Evolutionary conservation across 768 basidiomycete genomes (phyloP).

Genomic region (Suillus discolor): DNA sequence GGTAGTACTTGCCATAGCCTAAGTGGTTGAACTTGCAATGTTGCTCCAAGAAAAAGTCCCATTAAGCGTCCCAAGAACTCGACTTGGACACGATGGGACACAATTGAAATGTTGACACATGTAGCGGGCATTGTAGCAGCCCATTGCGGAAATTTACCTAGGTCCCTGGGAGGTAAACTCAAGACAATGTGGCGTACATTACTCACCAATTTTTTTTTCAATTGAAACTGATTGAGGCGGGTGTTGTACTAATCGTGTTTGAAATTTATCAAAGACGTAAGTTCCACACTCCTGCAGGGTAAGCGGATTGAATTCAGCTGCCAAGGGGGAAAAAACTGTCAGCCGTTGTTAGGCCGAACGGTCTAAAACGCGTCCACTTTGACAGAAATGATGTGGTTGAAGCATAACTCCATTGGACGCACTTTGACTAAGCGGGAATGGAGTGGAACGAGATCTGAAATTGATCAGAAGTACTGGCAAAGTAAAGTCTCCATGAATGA

Average conservation of each 20-base stretch:
- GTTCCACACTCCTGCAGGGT: neutral
- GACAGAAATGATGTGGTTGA: neutral
- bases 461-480: neutral
- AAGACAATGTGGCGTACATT: neutral
- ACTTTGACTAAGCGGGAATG: neutral
- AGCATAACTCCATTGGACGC: neutral
- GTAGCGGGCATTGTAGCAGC: neutral
- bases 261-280: neutral
- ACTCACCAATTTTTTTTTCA: neutral
- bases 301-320: neutral
- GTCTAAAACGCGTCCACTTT: neutral
- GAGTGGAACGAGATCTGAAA: neutral
- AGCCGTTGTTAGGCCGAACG: neutral
- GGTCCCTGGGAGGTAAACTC: neutral
- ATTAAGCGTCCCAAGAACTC: neutral
- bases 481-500: conserved; percentile 3
- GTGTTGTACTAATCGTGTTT: neutral
- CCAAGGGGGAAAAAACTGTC: neutral
- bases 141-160: too few species aligned
- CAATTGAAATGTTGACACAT: neutral
- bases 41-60: neutral
- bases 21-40: neutral
- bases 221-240: neutral
- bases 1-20: neutral
- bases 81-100: neutral